Evolutionary conservation across 1,284 basidiomycete genomes (phyloP).

Genomic region (Cerrena zonata): DNA sequence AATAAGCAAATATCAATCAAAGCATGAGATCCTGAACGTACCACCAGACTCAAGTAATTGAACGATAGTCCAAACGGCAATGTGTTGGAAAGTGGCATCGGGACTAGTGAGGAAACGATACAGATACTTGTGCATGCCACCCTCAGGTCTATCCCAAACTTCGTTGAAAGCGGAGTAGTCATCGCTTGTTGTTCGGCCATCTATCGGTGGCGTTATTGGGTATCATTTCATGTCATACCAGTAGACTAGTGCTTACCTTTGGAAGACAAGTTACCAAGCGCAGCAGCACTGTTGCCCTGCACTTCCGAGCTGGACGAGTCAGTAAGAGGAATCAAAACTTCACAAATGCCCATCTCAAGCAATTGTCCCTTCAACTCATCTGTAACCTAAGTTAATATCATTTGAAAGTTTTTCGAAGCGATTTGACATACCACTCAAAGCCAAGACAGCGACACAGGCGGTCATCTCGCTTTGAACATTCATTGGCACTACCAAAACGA

Average conservation of each 20-base stretch:
- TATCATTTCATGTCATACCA: background rate
- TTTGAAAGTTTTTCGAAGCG: constrained; percentile 1
- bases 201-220: constrained; percentile 41
- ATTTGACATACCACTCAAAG: constrained; percentile 72
- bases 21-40: constrained; percentile 26
- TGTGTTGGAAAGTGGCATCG: constrained; percentile 99
- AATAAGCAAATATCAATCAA: background rate
- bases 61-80: constrained; percentile 98
- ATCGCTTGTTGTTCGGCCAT: constrained; percentile 75
- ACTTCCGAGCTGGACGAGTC: constrained; percentile 96
- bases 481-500: constrained; percentile 91
- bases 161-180: constrained; percentile 98
- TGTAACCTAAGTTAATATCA: constrained; percentile 27
- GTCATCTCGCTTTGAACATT: constrained; percentile 99
- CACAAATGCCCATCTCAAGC: constrained; percentile 97
- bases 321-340: constrained; percentile 94
- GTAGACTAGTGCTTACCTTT: constrained; percentile 58
- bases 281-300: constrained; percentile 97
- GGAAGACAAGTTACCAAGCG: constrained; percentile 93
- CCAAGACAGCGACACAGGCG: constrained; percentile 92
- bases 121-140: constrained; percentile 93
- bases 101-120: constrained; percentile 89
- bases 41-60: constrained; percentile 92
- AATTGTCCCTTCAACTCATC: constrained; percentile 93
- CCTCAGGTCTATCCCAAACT: constrained; percentile 96